A percentile compares a stretch with the other conserved stretches of the same genome.
These are phyloP conservation scores for Penicillium canescens DNA, from an alignment of 495 filamentous ascomycete species.

Conservation along the genomic window DNA sequence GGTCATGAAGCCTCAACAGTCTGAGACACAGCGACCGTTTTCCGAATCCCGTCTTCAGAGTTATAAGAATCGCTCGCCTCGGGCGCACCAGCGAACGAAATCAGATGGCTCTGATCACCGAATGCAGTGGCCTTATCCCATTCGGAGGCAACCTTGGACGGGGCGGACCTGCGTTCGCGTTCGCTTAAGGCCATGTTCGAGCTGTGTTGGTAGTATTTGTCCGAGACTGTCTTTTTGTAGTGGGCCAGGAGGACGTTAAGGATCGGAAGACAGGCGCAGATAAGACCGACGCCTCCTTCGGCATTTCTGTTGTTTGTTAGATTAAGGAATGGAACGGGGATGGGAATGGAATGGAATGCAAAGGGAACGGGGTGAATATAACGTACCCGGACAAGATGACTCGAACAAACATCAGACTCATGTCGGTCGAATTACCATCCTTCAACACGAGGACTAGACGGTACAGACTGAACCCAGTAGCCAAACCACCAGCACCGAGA, in stretches of 20 bases:
- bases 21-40: constrained; percentile 38
- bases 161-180: constrained; percentile 23
- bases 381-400: constrained; percentile 49
- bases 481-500: constrained; percentile 47
- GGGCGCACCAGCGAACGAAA: constrained; percentile 31
- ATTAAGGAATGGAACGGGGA: not conserved
- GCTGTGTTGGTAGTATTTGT: constrained; percentile 33
- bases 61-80: constrained; percentile 15
- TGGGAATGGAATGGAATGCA: not conserved
- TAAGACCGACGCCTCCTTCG: constrained; percentile 48
- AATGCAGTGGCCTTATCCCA: constrained; percentile 23
- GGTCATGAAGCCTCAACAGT: constrained; percentile 30
- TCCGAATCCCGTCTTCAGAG: constrained; percentile 28
- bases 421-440: constrained; percentile 31
- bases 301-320: constrained; percentile 36
- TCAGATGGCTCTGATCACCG: constrained; percentile 38
- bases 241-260: constrained; percentile 39
- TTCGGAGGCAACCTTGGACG: constrained; percentile 13
- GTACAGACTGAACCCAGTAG: constrained; percentile 46
- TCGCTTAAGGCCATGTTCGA: constrained; percentile 33
- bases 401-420: constrained; percentile 42
- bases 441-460: constrained; percentile 42
- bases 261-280: constrained; percentile 48
- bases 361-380: not conserved
- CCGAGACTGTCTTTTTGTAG: constrained; percentile 26